Percentiles rank a stretch among this genome's conserved stretches.
Evolutionary conservation across 2,329 filamentous ascomycete genomes (phyloP).

Genomic region (Aaosphaeria pasadenensis): DNA sequence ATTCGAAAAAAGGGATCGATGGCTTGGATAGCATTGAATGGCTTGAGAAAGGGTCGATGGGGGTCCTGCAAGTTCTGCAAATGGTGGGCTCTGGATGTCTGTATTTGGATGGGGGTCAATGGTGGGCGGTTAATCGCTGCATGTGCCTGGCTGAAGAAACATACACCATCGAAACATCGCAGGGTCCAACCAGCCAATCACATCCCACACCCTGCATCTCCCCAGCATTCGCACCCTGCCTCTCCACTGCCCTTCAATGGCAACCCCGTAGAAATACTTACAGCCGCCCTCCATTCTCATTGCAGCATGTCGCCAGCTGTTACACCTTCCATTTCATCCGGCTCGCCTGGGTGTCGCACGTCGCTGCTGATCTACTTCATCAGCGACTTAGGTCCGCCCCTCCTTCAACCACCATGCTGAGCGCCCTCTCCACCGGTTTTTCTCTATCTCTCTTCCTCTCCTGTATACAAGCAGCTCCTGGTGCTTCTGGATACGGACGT

Average conservation of each 20-base stretch:
- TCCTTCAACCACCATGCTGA: slow-evolving; percentile 22
- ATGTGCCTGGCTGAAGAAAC: slow-evolving; percentile 28
- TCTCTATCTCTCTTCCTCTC: slow-evolving; percentile 24
- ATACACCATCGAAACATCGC: slow-evolving; percentile 28
- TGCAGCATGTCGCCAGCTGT: slow-evolving; percentile 20
- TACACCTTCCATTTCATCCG: slow-evolving; percentile 21
- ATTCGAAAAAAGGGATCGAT: too few species aligned
- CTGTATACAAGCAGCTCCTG: slow-evolving; percentile 19
- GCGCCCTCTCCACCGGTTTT: slow-evolving; percentile 20
- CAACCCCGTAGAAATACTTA: slow-evolving; percentile 17
- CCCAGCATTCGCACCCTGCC: slow-evolving; percentile 6
- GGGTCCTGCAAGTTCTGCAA: too few species aligned
- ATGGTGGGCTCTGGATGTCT: background rate
- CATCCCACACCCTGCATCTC: slow-evolving; percentile 21
- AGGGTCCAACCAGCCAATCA: slow-evolving; percentile 4
- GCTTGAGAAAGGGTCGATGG: too few species aligned
- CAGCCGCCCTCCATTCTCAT: slow-evolving; percentile 14
- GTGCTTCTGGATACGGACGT: slow-evolving; percentile 1
- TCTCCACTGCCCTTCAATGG: slow-evolving; percentile 3
- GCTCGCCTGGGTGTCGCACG: slow-evolving; percentile 24
- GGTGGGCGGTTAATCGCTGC: slow-evolving; percentile 25
- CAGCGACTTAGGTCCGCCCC: slow-evolving; percentile 5
- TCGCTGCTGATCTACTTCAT: slow-evolving; percentile 15
- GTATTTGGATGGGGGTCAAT: background rate
- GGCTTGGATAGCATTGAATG: too few species aligned